Percentiles rank a stretch among this genome's conserved stretches.
These are phyloP conservation scores for Gossypium herbaceum DNA, from an alignment of 345 rosid species.

Conservation along the genomic window DNA sequence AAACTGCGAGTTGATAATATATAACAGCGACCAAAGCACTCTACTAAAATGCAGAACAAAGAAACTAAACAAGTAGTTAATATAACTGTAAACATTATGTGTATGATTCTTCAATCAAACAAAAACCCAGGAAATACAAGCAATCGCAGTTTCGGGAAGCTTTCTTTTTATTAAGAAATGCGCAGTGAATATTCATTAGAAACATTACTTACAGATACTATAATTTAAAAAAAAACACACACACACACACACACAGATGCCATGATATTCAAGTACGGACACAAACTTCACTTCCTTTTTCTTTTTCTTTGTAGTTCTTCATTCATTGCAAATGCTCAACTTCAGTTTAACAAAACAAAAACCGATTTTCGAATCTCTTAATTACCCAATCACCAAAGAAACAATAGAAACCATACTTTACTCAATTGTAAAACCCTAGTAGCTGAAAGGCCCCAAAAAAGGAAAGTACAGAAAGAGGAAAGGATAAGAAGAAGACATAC, in stretches of 20 bases:
- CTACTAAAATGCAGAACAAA: background rate
- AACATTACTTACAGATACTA: background rate
- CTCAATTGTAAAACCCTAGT: constrained; percentile 6
- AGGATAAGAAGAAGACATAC: constrained; percentile 31
- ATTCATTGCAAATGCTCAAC: background rate
- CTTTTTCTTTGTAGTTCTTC: background rate
- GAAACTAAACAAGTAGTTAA: background rate
- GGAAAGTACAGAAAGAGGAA: background rate
- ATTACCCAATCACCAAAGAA: background rate
- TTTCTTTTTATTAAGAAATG: background rate
- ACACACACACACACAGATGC: background rate
- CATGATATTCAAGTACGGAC: background rate
- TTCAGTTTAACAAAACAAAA: background rate
- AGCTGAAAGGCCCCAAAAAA: background rate
- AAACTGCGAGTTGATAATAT: background rate
- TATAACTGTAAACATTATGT: background rate
- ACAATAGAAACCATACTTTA: constrained; percentile 19
- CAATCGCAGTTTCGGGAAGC: background rate
- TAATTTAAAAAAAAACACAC: background rate
- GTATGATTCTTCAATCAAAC: background rate
- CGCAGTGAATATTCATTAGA: background rate
- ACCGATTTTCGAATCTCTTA: background rate
- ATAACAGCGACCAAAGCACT: background rate
- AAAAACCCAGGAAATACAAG: background rate
- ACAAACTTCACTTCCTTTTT: background rate